These are phyloP conservation scores for Colletotrichum shisoi DNA, from an alignment of 2,329 filamentous ascomycete species.

Conservation along the genomic window DNA sequence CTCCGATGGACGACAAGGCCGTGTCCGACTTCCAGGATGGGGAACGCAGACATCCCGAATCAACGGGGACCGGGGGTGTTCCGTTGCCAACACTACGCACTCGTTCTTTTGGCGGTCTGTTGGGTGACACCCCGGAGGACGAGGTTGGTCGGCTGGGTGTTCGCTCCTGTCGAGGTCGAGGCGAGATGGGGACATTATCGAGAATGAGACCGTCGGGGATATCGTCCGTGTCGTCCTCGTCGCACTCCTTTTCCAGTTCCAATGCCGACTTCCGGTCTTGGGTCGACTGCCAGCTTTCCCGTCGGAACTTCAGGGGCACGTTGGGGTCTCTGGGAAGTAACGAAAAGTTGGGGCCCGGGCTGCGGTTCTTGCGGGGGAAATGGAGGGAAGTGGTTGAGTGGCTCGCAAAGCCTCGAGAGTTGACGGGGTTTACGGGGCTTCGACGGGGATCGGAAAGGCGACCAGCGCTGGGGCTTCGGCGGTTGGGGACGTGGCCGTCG, in stretches of 20 bases:
- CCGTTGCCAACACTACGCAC: constrained; percentile 69
- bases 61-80: constrained; percentile 66
- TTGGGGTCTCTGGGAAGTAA: constrained; percentile 56
- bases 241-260: constrained; percentile 78
- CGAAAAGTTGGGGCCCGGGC: constrained; percentile 60
- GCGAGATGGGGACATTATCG: constrained; percentile 83
- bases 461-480: constrained; percentile 60
- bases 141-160: constrained; percentile 61
- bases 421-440: constrained; percentile 30
- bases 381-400: constrained; percentile 54
- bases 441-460: constrained; percentile 45
- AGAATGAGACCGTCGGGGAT: constrained; percentile 81
- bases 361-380: constrained; percentile 55
- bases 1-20: constrained; percentile 45
- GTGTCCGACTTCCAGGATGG: constrained; percentile 62
- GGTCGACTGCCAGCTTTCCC: constrained; percentile 77
- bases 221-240: constrained; percentile 78
- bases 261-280: constrained; percentile 70
- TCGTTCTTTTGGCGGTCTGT: constrained; percentile 59
- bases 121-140: constrained; percentile 56
- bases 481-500: constrained; percentile 55
- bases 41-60: constrained; percentile 67
- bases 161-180: constrained; percentile 67
- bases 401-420: constrained; percentile 46
- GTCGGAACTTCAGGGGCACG: constrained; percentile 53